phyloP scores from a whole-genome alignment of 2,329 filamentous ascomycete species.

The Penicillium sp. region DNA sequence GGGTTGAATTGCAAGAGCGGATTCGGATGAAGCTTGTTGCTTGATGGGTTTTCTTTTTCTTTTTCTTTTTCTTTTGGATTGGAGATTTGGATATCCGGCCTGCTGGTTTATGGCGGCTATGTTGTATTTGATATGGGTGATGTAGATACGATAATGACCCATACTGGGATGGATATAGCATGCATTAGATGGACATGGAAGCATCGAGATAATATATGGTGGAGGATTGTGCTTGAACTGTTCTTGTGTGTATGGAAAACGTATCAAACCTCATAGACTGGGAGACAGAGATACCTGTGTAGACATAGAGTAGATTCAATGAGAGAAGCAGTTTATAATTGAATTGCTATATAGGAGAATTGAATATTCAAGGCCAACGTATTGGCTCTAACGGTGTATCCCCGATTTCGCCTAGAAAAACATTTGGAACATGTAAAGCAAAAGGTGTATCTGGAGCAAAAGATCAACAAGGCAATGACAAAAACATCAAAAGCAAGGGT shows the following conservation, averaged over 20 bases:
- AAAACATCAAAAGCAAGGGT: conserved; percentile 1
- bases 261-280: neutral
- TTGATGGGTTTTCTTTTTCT: conserved; percentile 10
- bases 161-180: conserved; percentile 2
- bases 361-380: neutral
- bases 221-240: neutral
- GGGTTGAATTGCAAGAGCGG: conserved; percentile 42
- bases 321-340: neutral
- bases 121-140: conserved; percentile 12
- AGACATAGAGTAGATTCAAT: neutral
- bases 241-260: neutral
- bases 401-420: neutral
- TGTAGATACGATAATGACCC: conserved; percentile 17
- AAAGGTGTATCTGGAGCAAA: neutral
- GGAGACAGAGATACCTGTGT: neutral
- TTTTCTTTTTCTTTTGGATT: neutral
- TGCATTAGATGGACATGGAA: neutral
- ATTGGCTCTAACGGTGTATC: neutral
- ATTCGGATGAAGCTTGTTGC: conserved; percentile 31
- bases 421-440: neutral
- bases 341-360: neutral
- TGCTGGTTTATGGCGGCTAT: neutral
- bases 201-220: neutral
- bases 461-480: neutral
- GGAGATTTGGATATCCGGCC: neutral